phyloP scores from a whole-genome alignment of 192 early-diverging fungal genomes.

The Rhizophagus sp. region DNA sequence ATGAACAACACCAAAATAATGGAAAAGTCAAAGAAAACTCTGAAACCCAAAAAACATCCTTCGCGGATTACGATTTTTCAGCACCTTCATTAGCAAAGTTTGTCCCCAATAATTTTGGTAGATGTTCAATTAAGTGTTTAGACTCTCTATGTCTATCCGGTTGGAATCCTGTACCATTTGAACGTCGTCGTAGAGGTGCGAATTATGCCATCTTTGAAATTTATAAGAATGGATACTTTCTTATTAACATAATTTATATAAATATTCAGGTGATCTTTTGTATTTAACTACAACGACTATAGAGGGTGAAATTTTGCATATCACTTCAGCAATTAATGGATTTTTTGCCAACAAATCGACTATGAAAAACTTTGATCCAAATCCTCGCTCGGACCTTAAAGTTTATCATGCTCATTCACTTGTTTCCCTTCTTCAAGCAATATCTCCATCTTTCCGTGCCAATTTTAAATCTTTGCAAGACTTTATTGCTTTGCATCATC shows the following conservation, averaged over 20 bases:
- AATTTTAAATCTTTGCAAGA: conserved; percentile 68
- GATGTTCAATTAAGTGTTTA: conserved; percentile 62
- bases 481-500: conserved; percentile 64
- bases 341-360: conserved; percentile 89
- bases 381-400: conserved; percentile 47
- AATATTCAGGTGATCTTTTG: conserved; percentile 71
- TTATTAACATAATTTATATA: not conserved
- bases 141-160: conserved; percentile 77
- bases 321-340: conserved; percentile 81
- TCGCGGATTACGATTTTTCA: conserved; percentile 50
- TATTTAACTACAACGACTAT: conserved; percentile 89
- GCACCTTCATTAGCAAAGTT: conserved; percentile 53
- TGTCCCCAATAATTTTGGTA: conserved; percentile 53
- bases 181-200: conserved; percentile 65
- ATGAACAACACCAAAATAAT: conserved; percentile 18
- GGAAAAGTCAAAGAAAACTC: conserved; percentile 29
- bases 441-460: conserved; percentile 71
- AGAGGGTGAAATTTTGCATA: conserved; percentile 78
- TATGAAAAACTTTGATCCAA: conserved; percentile 64
- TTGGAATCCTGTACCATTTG: conserved; percentile 91
- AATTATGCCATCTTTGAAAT: conserved; percentile 1
- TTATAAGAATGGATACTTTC: not conserved
- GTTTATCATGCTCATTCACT: conserved; percentile 61
- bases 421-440: conserved; percentile 60
- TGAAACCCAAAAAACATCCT: conserved; percentile 47